Evolutionary conservation across 2,329 filamentous ascomycete species (phyloP).

Genomic region (Huntiella omanensis): DNA sequence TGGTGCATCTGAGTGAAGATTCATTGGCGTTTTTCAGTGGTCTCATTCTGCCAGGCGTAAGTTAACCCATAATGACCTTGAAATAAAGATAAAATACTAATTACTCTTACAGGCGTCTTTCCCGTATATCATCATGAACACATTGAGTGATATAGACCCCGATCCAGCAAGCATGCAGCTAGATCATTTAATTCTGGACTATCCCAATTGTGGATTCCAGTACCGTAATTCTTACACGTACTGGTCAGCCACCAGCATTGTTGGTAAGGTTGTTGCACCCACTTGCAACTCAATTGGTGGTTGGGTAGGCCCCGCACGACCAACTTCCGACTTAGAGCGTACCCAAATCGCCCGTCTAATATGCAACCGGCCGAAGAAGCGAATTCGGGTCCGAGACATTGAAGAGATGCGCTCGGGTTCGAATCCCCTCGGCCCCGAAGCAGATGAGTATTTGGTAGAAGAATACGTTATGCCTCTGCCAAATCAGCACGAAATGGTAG

Average conservation of each 20-base stretch:
- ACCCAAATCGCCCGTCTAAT: slow-evolving; percentile 54
- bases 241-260: slow-evolving; percentile 53
- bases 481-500: slow-evolving; percentile 36
- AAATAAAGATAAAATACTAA: slow-evolving; percentile 1
- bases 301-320: slow-evolving; percentile 56
- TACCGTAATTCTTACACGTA: slow-evolving; percentile 58
- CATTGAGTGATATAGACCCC: slow-evolving; percentile 55
- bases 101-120: slow-evolving; percentile 30
- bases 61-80: slow-evolving; percentile 15
- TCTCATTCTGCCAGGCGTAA: slow-evolving; percentile 49
- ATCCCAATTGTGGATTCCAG: slow-evolving; percentile 55
- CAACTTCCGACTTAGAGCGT: slow-evolving; percentile 45
- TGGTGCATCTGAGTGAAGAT: slow-evolving; percentile 46
- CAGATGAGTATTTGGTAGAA: slow-evolving; percentile 41
- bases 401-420: slow-evolving; percentile 47
- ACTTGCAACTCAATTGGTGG: slow-evolving; percentile 53
- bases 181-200: slow-evolving; percentile 46
- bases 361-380: slow-evolving; percentile 36
- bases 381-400: slow-evolving; percentile 39
- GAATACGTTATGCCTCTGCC: slow-evolving; percentile 45
- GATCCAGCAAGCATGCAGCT: slow-evolving; percentile 47
- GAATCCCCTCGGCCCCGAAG: slow-evolving; percentile 46
- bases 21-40: slow-evolving; percentile 64
- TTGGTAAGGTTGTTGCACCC: slow-evolving; percentile 57
- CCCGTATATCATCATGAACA: slow-evolving; percentile 62